Percentiles rank a stretch among this genome's conserved stretches.
These are phyloP conservation scores for Fusarium ramigenum DNA, from an alignment of 2,329 filamentous ascomycete species.

Conservation along the genomic window DNA sequence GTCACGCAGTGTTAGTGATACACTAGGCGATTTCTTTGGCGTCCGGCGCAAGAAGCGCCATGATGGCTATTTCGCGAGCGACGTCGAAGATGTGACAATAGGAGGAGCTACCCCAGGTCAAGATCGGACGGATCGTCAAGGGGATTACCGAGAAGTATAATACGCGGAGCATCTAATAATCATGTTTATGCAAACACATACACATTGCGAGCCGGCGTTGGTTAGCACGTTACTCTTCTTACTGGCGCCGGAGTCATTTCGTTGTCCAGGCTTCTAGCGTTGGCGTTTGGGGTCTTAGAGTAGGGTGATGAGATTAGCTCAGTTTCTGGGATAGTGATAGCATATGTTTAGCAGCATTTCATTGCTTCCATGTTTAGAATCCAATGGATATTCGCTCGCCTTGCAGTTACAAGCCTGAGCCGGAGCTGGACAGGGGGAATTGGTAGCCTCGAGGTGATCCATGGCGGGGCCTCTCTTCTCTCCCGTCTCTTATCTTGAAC, in stretches of 20 bases:
- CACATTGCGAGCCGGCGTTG: constrained; percentile 27
- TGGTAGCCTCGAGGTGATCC: constrained; percentile 10
- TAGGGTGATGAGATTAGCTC: constrained; percentile 2
- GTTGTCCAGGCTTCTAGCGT: constrained; percentile 39
- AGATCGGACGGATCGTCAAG: constrained; percentile 15
- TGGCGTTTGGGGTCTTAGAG: constrained; percentile 41
- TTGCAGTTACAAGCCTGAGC: neutral
- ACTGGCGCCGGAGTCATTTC: constrained; percentile 37
- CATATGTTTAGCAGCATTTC: constrained; percentile 9
- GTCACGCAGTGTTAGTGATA: constrained; percentile 54
- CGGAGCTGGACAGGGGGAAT: neutral
- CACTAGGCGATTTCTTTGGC: constrained; percentile 53
- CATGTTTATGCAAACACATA: constrained; percentile 26
- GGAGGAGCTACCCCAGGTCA: constrained; percentile 5
- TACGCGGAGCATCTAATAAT: constrained; percentile 25
- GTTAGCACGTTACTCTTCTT: constrained; percentile 30
- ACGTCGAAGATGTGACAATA: constrained; percentile 34
- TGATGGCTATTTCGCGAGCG: constrained; percentile 34
- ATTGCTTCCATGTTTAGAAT: constrained; percentile 7
- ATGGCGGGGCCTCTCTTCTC: constrained; percentile 5
- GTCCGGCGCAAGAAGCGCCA: constrained; percentile 47
- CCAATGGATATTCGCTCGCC: neutral
- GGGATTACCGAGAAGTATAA: constrained; percentile 12
- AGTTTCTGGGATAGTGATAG: constrained; percentile 22
- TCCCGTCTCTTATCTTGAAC: constrained; percentile 13